Percentiles rank a stretch among this genome's conserved stretches.
These are phyloP conservation scores for Choanephora cucurbitarum DNA, from an alignment of 371 early-diverging fungal genomes.

Conservation along the genomic window DNA sequence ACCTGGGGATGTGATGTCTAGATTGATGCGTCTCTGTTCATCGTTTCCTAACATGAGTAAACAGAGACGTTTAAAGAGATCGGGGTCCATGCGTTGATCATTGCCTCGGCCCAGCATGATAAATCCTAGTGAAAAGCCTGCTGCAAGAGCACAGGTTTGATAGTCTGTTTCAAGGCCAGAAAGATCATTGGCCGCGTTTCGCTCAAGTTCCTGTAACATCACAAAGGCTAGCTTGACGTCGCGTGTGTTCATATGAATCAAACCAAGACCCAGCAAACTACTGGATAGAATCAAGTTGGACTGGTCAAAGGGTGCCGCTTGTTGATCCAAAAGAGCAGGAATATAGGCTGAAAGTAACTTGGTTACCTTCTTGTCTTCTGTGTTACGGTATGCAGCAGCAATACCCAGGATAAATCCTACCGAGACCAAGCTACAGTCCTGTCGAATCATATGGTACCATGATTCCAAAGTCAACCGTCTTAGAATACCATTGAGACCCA, in stretches of 20 bases:
- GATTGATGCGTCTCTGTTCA: conserved; percentile 21
- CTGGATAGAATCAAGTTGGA: conserved; percentile 63
- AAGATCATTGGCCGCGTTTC: conserved; percentile 34
- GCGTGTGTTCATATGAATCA: conserved; percentile 69
- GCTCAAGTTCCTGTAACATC: conserved; percentile 71
- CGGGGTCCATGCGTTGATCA: conserved; percentile 54
- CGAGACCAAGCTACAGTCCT: conserved; percentile 63
- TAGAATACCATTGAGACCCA: conserved; percentile 81
- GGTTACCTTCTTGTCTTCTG: conserved; percentile 61
- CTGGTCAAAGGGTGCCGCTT: conserved; percentile 56
- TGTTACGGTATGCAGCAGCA: conserved; percentile 70
- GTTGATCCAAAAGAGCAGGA: conserved; percentile 61
- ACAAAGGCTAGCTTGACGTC: conserved; percentile 68
- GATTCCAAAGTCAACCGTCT: conserved; percentile 60
- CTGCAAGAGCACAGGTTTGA: conserved; percentile 68
- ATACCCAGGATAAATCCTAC: conserved; percentile 79
- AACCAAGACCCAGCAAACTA: conserved; percentile 74
- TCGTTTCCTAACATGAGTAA: conserved; percentile 43
- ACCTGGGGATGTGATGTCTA: conserved; percentile 65
- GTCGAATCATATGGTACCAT: conserved; percentile 67
- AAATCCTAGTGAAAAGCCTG: conserved; percentile 85
- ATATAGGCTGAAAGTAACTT: conserved; percentile 74
- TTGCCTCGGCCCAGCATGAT: conserved; percentile 73
- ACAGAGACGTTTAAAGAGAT: conserved; percentile 57
- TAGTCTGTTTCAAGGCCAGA: conserved; percentile 30